Percentiles rank a stretch among this genome's conserved stretches.
Conservation (phyloP, 1,139 yeast species). For the Candida pseudoviswanathii region DNA sequence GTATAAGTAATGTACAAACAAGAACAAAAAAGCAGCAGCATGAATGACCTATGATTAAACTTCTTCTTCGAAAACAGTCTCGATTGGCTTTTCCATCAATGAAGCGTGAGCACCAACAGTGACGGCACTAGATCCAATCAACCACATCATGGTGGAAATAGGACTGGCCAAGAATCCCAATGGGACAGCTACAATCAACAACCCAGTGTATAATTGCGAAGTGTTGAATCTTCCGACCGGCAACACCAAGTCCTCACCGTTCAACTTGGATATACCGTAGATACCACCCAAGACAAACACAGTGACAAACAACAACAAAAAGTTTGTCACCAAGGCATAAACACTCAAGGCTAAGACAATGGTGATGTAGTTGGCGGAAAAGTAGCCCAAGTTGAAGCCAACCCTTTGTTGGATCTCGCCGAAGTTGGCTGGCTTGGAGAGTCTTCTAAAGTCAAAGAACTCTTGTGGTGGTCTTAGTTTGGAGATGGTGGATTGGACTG, state of each 20-base stretch:
- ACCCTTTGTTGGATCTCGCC: conserved; percentile 90
- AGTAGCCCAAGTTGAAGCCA: conserved; percentile 81
- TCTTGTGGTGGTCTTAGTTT: conserved; percentile 88
- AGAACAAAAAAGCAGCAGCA: background rate
- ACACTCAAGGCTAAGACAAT: conserved; percentile 66
- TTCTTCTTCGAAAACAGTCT: conserved; percentile 93
- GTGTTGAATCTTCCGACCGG: conserved; percentile 73
- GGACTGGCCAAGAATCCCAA: conserved; percentile 94
- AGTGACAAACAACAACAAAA: conserved; percentile 80
- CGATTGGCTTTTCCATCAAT: conserved; percentile 96
- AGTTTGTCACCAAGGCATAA: conserved; percentile 73
- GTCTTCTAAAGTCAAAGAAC: conserved; percentile 85
- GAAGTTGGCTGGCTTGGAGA: conserved; percentile 88
- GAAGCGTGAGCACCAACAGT: conserved; percentile 89
- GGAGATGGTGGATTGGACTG: conserved; percentile 63
- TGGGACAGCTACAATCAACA: conserved; percentile 78
- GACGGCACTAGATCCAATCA: conserved; percentile 91
- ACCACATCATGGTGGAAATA: conserved; percentile 91
- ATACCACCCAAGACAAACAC: conserved; percentile 69
- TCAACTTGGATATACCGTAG: conserved; percentile 73
- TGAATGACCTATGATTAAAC: conserved; percentile 23
- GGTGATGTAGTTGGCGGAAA: conserved; percentile 81
- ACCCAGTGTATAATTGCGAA: conserved; percentile 86
- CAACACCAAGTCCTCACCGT: conserved; percentile 77
- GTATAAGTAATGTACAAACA: background rate